Base-by-base conservation (phyloP, 192 early-diverging fungal species). In the Geranomyces michiganensis region DNA sequence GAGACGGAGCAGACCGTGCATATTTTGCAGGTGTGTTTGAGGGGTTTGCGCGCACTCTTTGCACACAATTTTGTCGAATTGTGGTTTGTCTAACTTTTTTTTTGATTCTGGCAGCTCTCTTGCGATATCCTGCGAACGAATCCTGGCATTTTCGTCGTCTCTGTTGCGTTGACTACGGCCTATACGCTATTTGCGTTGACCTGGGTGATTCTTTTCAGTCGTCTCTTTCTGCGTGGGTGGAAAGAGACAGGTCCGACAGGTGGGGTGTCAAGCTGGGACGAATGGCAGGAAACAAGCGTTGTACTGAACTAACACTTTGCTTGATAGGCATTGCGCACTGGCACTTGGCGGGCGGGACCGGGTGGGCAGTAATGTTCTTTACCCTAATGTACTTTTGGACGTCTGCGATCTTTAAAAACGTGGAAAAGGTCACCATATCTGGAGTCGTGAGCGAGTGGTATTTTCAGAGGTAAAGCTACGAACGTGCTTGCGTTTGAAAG, bases 401-500 rank as follows among this genome's bases (percentile, higher is more conserved):
- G 12, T 80, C 87, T 0, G 84, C 87, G 7, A 75, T 92, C 0
- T 70, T 93, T n/a, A 79, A 85, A 30, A 89, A 90, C 62, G 74
- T 92, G 19, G 90, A 92, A 75, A 90, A 87, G 74, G 83, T 87
- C 21, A 84, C 84, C 7, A 76, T 93, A 56, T 79, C 89, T 9
- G 86, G 87, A 9, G 86, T 91, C 10, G 90, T 90, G 13, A 90
- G 90, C 2, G 82, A 92, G 76, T 93, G 92, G 92, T 93, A 92
- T 71, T 93, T 93, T 62, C 84, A 89, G 61, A 74, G 85, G 81
- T 84, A 75, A 62, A 47, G n/a, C n/a, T n/a, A n/a, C n/a, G n/a
- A n/a, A n/a, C n/a, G n/a, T n/a, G n/a, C n/a, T n/a, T n/a, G n/a
- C n/a, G n/a, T n/a, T n/a, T n/a, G n/a, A n/a, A n/a, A n/a, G n/a